Evolutionary conservation across 345 rosid species (phyloP).

Genomic region (Sapria himalayana): DNA sequence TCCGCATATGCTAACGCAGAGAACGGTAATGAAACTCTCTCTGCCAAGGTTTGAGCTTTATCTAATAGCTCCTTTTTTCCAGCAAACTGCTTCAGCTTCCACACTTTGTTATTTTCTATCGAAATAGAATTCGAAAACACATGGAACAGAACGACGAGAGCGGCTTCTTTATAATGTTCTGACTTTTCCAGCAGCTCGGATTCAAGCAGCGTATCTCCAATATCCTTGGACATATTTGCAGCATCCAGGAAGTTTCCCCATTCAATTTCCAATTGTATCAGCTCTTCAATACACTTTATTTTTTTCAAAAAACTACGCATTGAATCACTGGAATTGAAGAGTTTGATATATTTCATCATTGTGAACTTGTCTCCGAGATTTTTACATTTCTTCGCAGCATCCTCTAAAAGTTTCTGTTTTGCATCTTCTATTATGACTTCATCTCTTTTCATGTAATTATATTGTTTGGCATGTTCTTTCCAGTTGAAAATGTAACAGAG

Average conservation of each 20-base stretch:
- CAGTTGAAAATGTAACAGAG: no score
- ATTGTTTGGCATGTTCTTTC: no score
- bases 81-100: constrained; percentile 25
- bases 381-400: no score
- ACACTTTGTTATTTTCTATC: constrained; percentile 19
- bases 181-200: constrained; percentile 21
- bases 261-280: constrained; percentile 11
- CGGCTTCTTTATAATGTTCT: constrained; percentile 14
- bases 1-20: constrained; percentile 13
- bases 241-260: constrained; percentile 12
- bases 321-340: constrained; percentile 5
- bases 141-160: constrained; percentile 13
- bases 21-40: constrained; percentile 9
- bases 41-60: constrained; percentile 19
- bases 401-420: no score
- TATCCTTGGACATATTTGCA: constrained; percentile 12
- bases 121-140: constrained; percentile 23
- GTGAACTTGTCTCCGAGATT: no score
- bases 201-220: constrained; percentile 15
- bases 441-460: no score
- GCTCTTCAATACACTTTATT: constrained; percentile 10
- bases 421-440: no score
- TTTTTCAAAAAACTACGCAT: constrained; percentile 5
- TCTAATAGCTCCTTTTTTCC: constrained; percentile 14
- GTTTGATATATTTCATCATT: constrained; percentile 14